A percentile compares a stretch with the other conserved stretches of the same genome.
Evolutionary conservation across 352 stramenopile species (phyloP).

Genomic region (Phytopythium aichiense): DNA sequence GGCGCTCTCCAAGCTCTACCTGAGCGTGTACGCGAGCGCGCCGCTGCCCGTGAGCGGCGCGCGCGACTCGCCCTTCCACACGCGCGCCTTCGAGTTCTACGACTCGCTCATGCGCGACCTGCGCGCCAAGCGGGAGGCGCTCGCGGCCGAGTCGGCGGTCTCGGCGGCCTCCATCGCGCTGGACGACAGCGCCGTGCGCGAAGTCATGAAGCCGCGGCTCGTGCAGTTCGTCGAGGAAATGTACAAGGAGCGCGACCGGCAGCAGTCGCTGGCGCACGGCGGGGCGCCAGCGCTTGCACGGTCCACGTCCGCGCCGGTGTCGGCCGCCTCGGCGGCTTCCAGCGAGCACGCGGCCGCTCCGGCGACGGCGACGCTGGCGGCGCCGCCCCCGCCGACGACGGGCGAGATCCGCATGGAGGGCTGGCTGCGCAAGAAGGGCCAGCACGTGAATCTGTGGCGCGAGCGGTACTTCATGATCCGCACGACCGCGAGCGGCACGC

Average conservation of each 20-base stretch:
- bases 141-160: conserved; percentile 15
- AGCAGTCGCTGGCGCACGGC: conserved; percentile 12
- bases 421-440: conserved; percentile 82
- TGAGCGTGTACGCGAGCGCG: conserved; percentile 54
- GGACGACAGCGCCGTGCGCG: conserved; percentile 53
- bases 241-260: conserved; percentile 59
- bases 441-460: conserved; percentile 84
- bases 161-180: conserved; percentile 23
- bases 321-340: not conserved
- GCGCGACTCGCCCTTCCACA: conserved; percentile 37
- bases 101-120: conserved; percentile 60
- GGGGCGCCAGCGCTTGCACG: not conserved
- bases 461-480: conserved; percentile 88
- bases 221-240: conserved; percentile 74
- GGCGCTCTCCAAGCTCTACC: conserved; percentile 76
- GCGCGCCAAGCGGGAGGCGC: conserved; percentile 18
- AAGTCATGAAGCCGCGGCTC: conserved; percentile 75
- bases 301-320: conserved; percentile 2
- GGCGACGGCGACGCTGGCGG: conserved; percentile 3
- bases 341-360: conserved; percentile 2
- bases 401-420: conserved; percentile 85
- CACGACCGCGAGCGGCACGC: conserved; percentile 69
- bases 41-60: conserved; percentile 15
- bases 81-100: conserved; percentile 48
- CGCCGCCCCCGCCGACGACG: conserved; percentile 16